These are phyloP conservation scores for Schwanniomyces sp. DNA, from an alignment of 805 yeast genomes.

Conservation along the genomic window DNA sequence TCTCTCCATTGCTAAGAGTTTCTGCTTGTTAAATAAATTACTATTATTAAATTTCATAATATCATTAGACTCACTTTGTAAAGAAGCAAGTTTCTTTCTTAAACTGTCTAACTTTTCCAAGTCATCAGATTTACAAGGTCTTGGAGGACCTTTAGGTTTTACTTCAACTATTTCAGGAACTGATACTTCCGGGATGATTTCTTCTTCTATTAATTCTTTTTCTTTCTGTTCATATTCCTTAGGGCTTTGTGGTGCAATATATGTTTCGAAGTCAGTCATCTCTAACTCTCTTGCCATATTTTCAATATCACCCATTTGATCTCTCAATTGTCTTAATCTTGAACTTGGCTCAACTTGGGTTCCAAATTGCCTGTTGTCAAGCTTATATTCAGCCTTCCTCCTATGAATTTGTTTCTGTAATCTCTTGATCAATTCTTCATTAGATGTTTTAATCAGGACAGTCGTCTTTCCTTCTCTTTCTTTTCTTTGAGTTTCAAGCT, in stretches of 20 bases:
- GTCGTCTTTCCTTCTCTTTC: slow-evolving; percentile 34
- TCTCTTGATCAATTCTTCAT: slow-evolving; percentile 37
- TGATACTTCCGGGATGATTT: slow-evolving; percentile 11
- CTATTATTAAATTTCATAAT: slow-evolving; percentile 67
- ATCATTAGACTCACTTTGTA: slow-evolving; percentile 76
- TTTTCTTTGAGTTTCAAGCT: slow-evolving; percentile 30
- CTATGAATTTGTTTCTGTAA: slow-evolving; percentile 47
- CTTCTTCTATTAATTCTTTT: slow-evolving; percentile 15
- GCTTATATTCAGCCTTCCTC: slow-evolving; percentile 46
- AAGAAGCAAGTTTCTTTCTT: slow-evolving; percentile 55
- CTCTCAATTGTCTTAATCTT: slow-evolving; percentile 70
- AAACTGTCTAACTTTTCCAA: slow-evolving; percentile 54
- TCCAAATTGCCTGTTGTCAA: slow-evolving; percentile 48
- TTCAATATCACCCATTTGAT: slow-evolving; percentile 82
- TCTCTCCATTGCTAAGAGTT: slow-evolving; percentile 67
- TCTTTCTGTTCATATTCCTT: background rate
- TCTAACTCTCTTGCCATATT: slow-evolving; percentile 84
- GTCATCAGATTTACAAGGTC: slow-evolving; percentile 50
- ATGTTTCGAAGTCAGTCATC: slow-evolving; percentile 70
- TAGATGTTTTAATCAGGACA: slow-evolving; percentile 31
- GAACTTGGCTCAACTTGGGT: slow-evolving; percentile 72
- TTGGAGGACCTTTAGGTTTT: slow-evolving; percentile 29
- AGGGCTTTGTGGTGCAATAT: slow-evolving; percentile 13
- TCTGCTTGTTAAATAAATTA: slow-evolving; percentile 59
- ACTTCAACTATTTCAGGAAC: background rate